Conservation (phyloP, 495 filamentous ascomycete species). For the Penicillium canariense region DNA sequence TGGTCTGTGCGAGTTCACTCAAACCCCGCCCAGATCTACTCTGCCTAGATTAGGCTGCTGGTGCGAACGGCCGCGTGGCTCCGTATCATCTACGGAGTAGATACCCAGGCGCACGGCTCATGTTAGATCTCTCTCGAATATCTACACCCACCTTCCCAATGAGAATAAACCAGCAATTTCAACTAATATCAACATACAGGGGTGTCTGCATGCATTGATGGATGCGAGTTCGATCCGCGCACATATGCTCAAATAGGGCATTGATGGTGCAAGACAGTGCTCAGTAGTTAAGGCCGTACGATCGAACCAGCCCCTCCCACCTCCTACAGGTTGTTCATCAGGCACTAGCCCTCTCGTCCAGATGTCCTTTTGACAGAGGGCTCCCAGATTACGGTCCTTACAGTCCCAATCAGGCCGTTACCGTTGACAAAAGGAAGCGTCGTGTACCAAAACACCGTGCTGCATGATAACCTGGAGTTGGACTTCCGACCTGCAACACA, state of each 20-base stretch:
- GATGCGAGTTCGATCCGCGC: no score
- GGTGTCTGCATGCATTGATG: no score
- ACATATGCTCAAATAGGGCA: no score
- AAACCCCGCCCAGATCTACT: not conserved
- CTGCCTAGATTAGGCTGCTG: not conserved
- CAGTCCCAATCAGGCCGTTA: conserved; percentile 17
- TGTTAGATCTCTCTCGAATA: no score
- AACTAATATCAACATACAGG: no score
- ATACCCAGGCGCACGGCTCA: no score
- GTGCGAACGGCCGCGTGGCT: not conserved
- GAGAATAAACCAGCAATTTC: no score
- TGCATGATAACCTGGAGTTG: not conserved
- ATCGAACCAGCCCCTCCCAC: no score
- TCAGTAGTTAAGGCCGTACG: no score
- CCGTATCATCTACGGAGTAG: not conserved
- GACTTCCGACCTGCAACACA: conserved; percentile 11
- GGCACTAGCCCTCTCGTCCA: not conserved
- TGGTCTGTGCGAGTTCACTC: not conserved
- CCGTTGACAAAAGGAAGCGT: conserved; percentile 7
- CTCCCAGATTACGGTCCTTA: conserved; percentile 11
- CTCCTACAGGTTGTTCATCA: not conserved
- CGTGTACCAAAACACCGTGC: not conserved
- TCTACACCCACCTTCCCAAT: not conserved
- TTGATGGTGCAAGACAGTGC: no score
- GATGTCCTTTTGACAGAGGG: conserved; percentile 8